A percentile compares a stretch with the other conserved stretches of the same genome.
Conservation (phyloP, 2,329 filamentous ascomycete species). For the Hypocreales sp. region DNA sequence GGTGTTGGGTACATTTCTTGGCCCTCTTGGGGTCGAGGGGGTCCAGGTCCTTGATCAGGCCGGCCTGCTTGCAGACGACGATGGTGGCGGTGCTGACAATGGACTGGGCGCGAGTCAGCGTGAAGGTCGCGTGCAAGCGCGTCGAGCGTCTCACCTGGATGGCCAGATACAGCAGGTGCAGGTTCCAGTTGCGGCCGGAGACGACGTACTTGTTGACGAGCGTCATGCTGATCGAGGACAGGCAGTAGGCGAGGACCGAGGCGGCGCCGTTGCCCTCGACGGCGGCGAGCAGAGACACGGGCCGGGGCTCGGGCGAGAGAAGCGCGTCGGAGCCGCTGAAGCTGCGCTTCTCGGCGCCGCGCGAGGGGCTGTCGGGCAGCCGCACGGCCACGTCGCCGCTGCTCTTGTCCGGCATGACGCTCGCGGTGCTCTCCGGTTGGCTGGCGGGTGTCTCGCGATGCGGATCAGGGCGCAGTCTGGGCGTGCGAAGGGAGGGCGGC, state of each 20-base stretch:
- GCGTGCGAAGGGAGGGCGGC: too few species aligned
- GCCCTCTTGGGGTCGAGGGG: slow-evolving; percentile 78
- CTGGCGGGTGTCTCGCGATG: too few species aligned
- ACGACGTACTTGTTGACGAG: slow-evolving; percentile 99
- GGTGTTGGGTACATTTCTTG: slow-evolving; percentile 58
- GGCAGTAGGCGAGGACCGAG: slow-evolving; percentile 80
- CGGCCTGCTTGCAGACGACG: slow-evolving; percentile 61
- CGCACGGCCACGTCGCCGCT: slow-evolving; percentile 66
- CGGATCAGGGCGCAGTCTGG: too few species aligned
- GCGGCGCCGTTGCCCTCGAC: slow-evolving; percentile 62
- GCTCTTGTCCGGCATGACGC: slow-evolving; percentile 86
- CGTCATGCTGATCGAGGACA: slow-evolving; percentile 97
- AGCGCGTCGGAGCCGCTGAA: slow-evolving; percentile 22
- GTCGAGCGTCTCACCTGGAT: slow-evolving; percentile 57
- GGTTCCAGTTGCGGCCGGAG: slow-evolving; percentile 78
- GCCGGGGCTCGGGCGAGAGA: slow-evolving; percentile 1
- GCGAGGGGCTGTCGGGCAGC: slow-evolving; percentile 42
- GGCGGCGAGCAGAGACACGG: slow-evolving; percentile 19
- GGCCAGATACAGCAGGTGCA: slow-evolving; percentile 89
- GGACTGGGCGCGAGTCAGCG: slow-evolving; percentile 38
- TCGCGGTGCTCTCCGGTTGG: too few species aligned
- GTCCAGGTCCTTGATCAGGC: slow-evolving; percentile 69
- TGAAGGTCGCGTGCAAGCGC: background rate
- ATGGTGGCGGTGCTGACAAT: slow-evolving; percentile 81
- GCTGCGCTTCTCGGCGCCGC: slow-evolving; percentile 33